Base-by-base conservation (phyloP, 2,329 filamentous ascomycete species). In the Knufia petricola region DNA sequence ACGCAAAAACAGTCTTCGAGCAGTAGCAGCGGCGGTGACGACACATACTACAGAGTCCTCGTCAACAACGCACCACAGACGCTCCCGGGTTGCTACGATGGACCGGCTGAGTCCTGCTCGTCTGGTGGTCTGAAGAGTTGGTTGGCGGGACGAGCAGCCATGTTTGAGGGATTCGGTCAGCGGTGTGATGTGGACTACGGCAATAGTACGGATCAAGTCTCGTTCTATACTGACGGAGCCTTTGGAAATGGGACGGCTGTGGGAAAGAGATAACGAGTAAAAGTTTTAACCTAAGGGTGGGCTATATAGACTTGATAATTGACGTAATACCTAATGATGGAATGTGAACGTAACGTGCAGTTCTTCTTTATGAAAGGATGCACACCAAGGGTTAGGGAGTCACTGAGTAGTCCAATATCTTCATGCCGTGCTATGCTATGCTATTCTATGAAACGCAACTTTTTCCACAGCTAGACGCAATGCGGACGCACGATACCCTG, bases 51-150 rank as follows among this genome's bases (percentile, higher is more conserved):
- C 57, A 63, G 75, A 13, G 69, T 75, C 0, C 56, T 77, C 19
- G 72, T 75, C 10, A 77, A 77, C 58, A 64, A 68, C 50, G 69
- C 65, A 43, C 72, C 73, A 13, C 71, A 76, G 58, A 68, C 67
- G 12, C 56, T 77, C 13, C 63, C 68, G 2, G 67, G 62, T 1
- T 77, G 75, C 58, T 61, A 60, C 20, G 69, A 74, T 55, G 74
- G 74, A 0, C 74, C 74, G 1, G 67, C 69, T 6, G 71, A 70
- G 56, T 76, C 71, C 55, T 78, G 75, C 55, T 67, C 65, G 1
- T 64, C 49, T 9, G 31, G n/a, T 12, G 49, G 46, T 2, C 39
- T 54, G 23, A 37, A 51, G 23, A 26, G 37, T 21, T 54, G 48
- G 36, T 42, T 54, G 37, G 41, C 34, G 20, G 42, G 46, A 8